Evolutionary conservation across 495 filamentous ascomycete species (phyloP).

Genomic region (Podospora comata): DNA sequence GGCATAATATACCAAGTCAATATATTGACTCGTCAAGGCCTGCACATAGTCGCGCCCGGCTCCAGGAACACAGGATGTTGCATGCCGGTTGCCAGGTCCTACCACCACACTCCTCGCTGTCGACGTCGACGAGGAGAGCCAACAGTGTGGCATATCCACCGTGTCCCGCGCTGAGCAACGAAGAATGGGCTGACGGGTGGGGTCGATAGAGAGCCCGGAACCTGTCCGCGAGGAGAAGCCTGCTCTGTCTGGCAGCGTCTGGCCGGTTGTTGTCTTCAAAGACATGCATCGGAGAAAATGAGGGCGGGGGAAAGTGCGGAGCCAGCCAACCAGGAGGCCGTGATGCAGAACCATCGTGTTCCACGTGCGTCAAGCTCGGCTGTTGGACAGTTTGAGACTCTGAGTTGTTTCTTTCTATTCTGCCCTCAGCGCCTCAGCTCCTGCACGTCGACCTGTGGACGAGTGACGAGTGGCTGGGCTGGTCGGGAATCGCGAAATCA

Average conservation of each 20-base stretch:
- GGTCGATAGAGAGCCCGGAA: not conserved
- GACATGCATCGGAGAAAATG: conserved; percentile 5
- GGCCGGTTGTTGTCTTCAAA: not conserved
- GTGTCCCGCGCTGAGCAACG: conserved; percentile 8
- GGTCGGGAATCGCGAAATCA: conserved; percentile 5
- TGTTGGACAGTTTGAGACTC: conserved; percentile 8
- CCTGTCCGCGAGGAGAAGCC: not conserved
- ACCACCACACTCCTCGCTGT: conserved; percentile 7
- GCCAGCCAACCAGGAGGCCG: not conserved
- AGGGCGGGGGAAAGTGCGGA: conserved; percentile 1
- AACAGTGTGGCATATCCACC: conserved; percentile 10
- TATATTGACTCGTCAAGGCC: conserved; percentile 17
- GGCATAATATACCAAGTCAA: conserved; percentile 15
- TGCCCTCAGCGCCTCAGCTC: conserved; percentile 8
- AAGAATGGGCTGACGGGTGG: conserved; percentile 16
- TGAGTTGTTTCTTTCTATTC: not conserved
- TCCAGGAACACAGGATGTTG: conserved; percentile 13
- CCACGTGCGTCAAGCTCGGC: conserved; percentile 22
- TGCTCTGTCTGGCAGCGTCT: not conserved
- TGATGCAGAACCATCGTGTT: conserved; percentile 13
- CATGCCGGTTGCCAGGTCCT: conserved; percentile 12
- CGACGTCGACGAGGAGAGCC: not conserved
- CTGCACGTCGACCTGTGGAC: conserved; percentile 8
- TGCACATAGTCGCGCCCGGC: conserved; percentile 9
- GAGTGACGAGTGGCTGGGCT: not conserved